Conservation (phyloP, 306 rosid species). For the Cucurbita pepo region DNA sequence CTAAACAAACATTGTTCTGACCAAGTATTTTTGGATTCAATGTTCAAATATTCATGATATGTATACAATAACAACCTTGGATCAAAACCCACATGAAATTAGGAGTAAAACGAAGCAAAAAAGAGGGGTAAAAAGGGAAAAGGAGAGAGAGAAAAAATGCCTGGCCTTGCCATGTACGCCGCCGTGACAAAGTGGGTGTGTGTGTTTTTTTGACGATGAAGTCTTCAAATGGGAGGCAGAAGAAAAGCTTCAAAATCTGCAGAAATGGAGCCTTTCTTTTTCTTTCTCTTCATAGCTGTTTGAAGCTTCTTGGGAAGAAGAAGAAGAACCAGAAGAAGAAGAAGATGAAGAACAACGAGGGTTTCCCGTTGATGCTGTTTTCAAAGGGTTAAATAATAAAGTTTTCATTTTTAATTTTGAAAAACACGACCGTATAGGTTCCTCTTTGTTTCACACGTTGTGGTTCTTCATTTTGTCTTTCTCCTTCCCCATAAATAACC, state of each 20-base stretch:
- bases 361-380: constrained; percentile 11
- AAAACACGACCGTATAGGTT: background rate
- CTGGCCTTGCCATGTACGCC: constrained; percentile 16
- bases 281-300: background rate
- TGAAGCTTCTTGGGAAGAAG: background rate
- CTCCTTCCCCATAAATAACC: background rate
- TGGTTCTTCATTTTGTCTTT: background rate
- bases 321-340: background rate
- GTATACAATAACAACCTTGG: too few species aligned
- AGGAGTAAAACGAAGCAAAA: background rate
- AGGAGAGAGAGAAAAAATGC: background rate
- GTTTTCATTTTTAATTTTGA: background rate
- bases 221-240: background rate
- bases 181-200: background rate
- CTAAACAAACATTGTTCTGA: too few species aligned
- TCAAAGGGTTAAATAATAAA: background rate
- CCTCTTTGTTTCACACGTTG: constrained; percentile 2
- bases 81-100: background rate
- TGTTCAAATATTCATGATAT: too few species aligned
- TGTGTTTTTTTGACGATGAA: background rate
- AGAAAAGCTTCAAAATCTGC: background rate
- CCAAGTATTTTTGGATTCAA: too few species aligned
- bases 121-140: background rate
- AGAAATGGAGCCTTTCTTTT: background rate
- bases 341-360: background rate